These are phyloP conservation scores for Nissolia schottii DNA, from an alignment of 306 rosid species.

Conservation along the genomic window DNA sequence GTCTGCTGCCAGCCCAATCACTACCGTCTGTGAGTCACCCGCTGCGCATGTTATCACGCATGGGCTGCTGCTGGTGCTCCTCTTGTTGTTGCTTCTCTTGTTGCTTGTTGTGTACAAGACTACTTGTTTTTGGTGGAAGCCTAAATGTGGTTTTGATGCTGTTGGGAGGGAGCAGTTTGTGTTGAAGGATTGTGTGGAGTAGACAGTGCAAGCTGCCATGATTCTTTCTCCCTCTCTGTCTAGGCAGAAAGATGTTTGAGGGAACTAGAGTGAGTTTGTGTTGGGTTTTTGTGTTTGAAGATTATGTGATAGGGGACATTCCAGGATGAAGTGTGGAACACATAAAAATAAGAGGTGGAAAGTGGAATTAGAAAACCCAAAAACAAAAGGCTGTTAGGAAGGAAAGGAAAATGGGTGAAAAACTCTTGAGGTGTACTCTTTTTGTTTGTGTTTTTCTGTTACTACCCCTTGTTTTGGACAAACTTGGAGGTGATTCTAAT, in stretches of 20 bases:
- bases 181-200: conserved; percentile 77
- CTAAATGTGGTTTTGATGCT: conserved; percentile 56
- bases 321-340: conserved; percentile 34
- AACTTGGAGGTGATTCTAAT: conserved; percentile 24
- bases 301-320: conserved; percentile 31
- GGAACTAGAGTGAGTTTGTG: conserved; percentile 29
- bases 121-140: conserved; percentile 68
- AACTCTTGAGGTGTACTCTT: conserved; percentile 19
- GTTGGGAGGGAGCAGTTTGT: conserved; percentile 59
- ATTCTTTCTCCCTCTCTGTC: neutral
- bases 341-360: conserved; percentile 46
- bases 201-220: conserved; percentile 83
- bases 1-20: conserved; percentile 96
- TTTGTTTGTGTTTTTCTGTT: conserved; percentile 39
- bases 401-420: conserved; percentile 21
- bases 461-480: conserved; percentile 65
- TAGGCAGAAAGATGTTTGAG: conserved; percentile 18
- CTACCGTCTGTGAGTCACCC: conserved; percentile 64
- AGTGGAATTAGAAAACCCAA: conserved; percentile 38
- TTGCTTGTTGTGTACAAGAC: conserved; percentile 59
- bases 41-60: conserved; percentile 65
- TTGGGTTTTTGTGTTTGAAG: conserved; percentile 29
- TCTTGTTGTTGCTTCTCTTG: conserved; percentile 34
- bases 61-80: conserved; percentile 10
- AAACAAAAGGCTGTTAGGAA: conserved; percentile 32